These are phyloP conservation scores for Metschnikowia hibisci DNA, from an alignment of 805 yeast genomes.

Conservation along the genomic window DNA sequence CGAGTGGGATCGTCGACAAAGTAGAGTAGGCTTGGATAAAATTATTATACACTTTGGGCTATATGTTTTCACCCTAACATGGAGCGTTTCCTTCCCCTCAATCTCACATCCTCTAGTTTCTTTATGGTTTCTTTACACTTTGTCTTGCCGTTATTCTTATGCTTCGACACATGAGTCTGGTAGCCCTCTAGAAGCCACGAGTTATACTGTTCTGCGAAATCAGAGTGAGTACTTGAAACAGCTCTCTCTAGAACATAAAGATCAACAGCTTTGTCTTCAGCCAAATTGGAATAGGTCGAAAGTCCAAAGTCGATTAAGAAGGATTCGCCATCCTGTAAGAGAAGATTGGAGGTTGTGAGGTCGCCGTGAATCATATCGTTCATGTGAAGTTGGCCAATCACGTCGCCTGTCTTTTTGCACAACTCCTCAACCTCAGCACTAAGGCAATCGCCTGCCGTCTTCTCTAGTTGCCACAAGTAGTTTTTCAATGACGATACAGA, in stretches of 20 bases:
- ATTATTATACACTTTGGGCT: neutral
- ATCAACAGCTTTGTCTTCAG: slow-evolving; percentile 97
- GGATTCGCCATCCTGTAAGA: slow-evolving; percentile 47
- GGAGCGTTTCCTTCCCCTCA: slow-evolving; percentile 92
- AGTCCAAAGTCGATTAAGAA: slow-evolving; percentile 88
- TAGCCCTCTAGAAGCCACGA: slow-evolving; percentile 75
- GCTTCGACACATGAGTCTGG: slow-evolving; percentile 24
- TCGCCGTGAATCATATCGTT: slow-evolving; percentile 90
- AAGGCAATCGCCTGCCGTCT: slow-evolving; percentile 21
- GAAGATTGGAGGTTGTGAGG: slow-evolving; percentile 82
- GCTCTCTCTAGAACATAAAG: slow-evolving; percentile 92
- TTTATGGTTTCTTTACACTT: slow-evolving; percentile 51
- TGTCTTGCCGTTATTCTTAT: slow-evolving; percentile 27
- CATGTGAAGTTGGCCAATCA: slow-evolving; percentile 67
- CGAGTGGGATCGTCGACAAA: slow-evolving; percentile 20
- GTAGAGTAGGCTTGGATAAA: slow-evolving; percentile 12
- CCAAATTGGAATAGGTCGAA: slow-evolving; percentile 66
- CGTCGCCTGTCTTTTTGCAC: slow-evolving; percentile 55
- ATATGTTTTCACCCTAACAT: slow-evolving; percentile 61
- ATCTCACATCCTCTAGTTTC: slow-evolving; percentile 76
- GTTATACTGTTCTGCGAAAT: slow-evolving; percentile 58
- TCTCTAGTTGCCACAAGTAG: slow-evolving; percentile 63
- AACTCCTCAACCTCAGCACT: slow-evolving; percentile 40
- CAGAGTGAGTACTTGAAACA: slow-evolving; percentile 83
- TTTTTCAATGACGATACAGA: slow-evolving; percentile 63